A percentile compares a stretch with the other conserved stretches of the same genome.
phyloP scores from a whole-genome alignment of 257 asterid species.

The Nicotiana tomentosiformis region DNA sequence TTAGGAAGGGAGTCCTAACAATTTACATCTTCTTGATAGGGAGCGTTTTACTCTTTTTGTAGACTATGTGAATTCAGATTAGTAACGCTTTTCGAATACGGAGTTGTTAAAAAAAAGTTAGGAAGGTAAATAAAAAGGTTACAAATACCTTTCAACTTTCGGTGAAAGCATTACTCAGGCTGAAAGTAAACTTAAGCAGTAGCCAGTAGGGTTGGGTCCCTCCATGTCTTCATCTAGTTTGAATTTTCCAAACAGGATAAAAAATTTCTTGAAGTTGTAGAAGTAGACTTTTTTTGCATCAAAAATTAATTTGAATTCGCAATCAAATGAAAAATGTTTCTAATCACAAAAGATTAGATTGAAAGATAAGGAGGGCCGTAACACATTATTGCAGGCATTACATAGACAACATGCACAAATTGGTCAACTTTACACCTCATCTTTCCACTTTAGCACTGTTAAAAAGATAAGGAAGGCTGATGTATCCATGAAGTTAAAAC shows the following conservation, averaged over 20 bases:
- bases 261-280: background rate
- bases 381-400: no score
- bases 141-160: background rate
- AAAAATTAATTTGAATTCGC: background rate
- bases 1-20: background rate
- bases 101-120: no score
- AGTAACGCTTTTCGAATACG: background rate
- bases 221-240: background rate
- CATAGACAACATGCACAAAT: background rate
- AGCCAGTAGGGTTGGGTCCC: background rate
- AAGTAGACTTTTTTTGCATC: background rate
- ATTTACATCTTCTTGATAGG: no score
- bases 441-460: no score
- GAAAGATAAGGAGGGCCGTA: background rate
- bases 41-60: no score
- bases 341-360: background rate
- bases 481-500: no score
- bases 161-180: background rate
- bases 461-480: no score
- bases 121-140: background rate
- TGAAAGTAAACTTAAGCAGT: background rate
- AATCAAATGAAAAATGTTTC: background rate
- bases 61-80: background rate
- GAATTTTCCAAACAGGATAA: background rate
- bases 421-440: background rate